phyloP scores from a whole-genome alignment of 2,329 filamentous ascomycete genomes.

The Colletotrichum zoysiae region DNA sequence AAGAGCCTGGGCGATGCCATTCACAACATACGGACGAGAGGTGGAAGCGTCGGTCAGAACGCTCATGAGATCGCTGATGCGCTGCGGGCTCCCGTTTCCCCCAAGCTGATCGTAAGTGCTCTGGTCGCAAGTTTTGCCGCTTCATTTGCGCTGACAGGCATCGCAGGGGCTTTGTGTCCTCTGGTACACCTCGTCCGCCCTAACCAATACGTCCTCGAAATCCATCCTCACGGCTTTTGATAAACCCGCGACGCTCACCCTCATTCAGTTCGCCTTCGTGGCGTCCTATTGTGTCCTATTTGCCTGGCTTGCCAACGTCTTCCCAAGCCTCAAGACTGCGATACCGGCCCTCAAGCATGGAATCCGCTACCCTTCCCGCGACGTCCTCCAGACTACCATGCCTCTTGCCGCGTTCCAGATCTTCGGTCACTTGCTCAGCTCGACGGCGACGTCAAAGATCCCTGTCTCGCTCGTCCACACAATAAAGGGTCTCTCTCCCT shows the following conservation, averaged over 20 bases:
- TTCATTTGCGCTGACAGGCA: conserved; percentile 25
- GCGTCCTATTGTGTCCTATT: conserved; percentile 87
- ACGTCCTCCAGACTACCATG: conserved; percentile 88
- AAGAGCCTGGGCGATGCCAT: conserved; percentile 94
- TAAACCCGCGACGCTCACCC: conserved; percentile 90
- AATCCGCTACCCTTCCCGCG: conserved; percentile 82
- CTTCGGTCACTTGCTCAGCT: conserved; percentile 91
- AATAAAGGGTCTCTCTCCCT: conserved; percentile 95
- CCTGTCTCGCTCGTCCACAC: conserved; percentile 98
- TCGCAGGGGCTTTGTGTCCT: conserved; percentile 82
- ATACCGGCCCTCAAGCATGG: conserved; percentile 87
- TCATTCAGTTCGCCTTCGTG: conserved; percentile 94
- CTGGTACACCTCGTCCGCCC: conserved; percentile 95
- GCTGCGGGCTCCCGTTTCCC: conserved; percentile 89
- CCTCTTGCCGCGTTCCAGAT: conserved; percentile 94
- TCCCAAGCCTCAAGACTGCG: conserved; percentile 76
- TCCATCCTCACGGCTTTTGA: conserved; percentile 93
- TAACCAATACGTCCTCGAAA: conserved; percentile 98
- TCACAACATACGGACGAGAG: conserved; percentile 81
- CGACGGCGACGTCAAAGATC: conserved; percentile 93
- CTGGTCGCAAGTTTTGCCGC: conserved; percentile 44
- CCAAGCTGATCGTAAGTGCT: conserved; percentile 80
- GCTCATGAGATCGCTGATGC: conserved; percentile 94
- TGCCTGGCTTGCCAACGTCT: conserved; percentile 79
- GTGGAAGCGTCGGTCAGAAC: conserved; percentile 90